These are phyloP conservation scores for Canariomyces notabilis DNA, from an alignment of 2,329 filamentous ascomycete genomes.

Conservation along the genomic window DNA sequence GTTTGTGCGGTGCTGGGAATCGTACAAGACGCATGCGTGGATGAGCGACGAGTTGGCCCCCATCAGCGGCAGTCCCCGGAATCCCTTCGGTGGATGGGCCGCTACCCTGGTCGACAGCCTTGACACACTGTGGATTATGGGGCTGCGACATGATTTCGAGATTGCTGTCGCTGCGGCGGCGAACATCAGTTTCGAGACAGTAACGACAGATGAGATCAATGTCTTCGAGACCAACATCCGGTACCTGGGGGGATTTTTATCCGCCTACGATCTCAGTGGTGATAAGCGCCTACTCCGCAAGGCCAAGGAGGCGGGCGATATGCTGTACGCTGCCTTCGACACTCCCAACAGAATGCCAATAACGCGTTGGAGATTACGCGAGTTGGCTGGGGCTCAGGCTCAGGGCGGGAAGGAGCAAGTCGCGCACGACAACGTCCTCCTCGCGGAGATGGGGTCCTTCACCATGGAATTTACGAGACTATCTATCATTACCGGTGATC, in stretches of 20 bases:
- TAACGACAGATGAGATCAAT: conserved; percentile 48
- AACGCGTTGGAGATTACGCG: conserved; percentile 54
- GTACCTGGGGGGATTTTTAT: conserved; percentile 63
- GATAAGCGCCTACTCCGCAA: conserved; percentile 38
- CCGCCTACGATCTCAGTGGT: conserved; percentile 63
- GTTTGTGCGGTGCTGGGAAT: conserved; percentile 41
- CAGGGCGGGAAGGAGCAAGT: conserved; percentile 30
- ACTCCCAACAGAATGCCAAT: conserved; percentile 43
- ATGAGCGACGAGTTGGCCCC: conserved; percentile 59
- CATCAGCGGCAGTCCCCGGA: conserved; percentile 44
- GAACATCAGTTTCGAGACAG: conserved; percentile 58
- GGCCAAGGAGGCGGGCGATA: conserved; percentile 41
- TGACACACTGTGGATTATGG: conserved; percentile 72
- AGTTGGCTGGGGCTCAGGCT: conserved; percentile 39
- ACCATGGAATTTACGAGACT: conserved; percentile 69
- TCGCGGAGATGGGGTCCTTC: conserved; percentile 53
- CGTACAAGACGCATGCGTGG: conserved; percentile 61
- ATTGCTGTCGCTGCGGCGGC: conserved; percentile 54
- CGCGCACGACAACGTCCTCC: conserved; percentile 32
- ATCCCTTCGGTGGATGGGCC: conserved; percentile 63
- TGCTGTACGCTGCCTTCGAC: conserved; percentile 43
- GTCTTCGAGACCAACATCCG: conserved; percentile 68
- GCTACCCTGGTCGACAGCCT: conserved; percentile 63
- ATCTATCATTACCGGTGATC: conserved; percentile 64
- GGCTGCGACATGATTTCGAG: conserved; percentile 59